These are phyloP conservation scores for Cicer judaicum DNA, from an alignment of 306 rosid species.

Conservation along the genomic window DNA sequence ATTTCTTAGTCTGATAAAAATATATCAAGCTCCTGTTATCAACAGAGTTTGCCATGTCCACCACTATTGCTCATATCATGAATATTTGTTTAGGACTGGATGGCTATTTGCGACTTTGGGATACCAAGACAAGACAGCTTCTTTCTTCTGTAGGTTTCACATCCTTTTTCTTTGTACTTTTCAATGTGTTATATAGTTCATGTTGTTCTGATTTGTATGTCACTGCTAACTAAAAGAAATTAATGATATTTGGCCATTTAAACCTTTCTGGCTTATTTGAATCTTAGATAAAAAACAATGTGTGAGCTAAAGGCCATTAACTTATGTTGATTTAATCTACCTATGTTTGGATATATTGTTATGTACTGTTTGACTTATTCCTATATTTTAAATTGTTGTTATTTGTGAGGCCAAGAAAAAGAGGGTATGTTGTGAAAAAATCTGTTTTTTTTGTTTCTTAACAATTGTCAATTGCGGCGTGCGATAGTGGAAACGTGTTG, in stretches of 20 bases:
- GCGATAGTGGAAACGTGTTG: too few species aligned
- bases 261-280: slow-evolving; percentile 3
- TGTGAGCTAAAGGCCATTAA: slow-evolving; percentile 25
- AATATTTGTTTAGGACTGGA: slow-evolving; percentile 70
- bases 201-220: slow-evolving; percentile 20
- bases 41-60: slow-evolving; percentile 28
- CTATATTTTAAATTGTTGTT: slow-evolving; percentile 6
- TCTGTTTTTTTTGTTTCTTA: not conserved
- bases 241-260: slow-evolving; percentile 33
- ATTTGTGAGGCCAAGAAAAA: not conserved
- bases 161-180: slow-evolving; percentile 4
- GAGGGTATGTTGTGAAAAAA: not conserved
- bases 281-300: not conserved
- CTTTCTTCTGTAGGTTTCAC: slow-evolving; percentile 78
- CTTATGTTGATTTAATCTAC: not conserved
- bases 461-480: not conserved
- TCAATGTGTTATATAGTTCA: slow-evolving; percentile 20
- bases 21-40: slow-evolving; percentile 31
- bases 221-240: slow-evolving; percentile 10
- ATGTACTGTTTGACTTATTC: not conserved
- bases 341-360: slow-evolving; percentile 9
- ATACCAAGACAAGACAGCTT: slow-evolving; percentile 78
- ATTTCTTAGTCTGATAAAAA: slow-evolving; percentile 27
- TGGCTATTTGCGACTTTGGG: slow-evolving; percentile 87
- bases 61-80: slow-evolving; percentile 33